Evolutionary conservation across 225 moss, liverwort and hornwort species (phyloP).

Genomic region (Asterella californica): DNA sequence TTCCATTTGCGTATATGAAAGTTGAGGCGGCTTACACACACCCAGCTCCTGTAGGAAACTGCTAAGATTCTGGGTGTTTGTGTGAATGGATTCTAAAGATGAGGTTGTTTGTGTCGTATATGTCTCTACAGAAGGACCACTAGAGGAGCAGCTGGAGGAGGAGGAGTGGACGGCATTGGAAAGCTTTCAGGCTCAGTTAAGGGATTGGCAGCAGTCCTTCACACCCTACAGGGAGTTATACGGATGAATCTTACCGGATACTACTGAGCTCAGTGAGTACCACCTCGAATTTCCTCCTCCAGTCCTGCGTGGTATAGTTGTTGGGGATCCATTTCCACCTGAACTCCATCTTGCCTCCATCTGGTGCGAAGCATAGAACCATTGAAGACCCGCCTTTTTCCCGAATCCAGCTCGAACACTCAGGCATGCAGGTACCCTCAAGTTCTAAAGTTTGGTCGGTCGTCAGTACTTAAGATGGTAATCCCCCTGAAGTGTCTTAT

Average conservation of each 20-base stretch:
- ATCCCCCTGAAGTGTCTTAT: too few species aligned
- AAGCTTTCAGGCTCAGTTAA: constrained; percentile 26
- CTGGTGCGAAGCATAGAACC: not conserved
- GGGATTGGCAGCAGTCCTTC: constrained; percentile 37
- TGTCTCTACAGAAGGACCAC: constrained; percentile 14
- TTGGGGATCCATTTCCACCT: not conserved
- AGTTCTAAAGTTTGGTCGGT: not conserved
- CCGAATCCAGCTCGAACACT: not conserved
- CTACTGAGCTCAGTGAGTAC: not conserved
- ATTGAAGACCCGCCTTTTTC: not conserved
- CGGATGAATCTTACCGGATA: not conserved
- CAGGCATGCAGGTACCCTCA: not conserved
- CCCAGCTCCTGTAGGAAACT: not conserved
- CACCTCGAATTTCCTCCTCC: not conserved
- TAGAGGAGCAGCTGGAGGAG: constrained; percentile 32
- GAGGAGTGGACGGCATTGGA: constrained; percentile 31
- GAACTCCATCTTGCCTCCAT: not conserved
- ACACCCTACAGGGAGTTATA: constrained; percentile 9
- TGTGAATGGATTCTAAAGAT: too few species aligned
- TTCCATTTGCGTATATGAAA: not conserved
- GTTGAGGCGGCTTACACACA: not conserved
- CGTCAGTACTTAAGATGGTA: too few species aligned
- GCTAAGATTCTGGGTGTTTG: not conserved
- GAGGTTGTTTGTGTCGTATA: not conserved
- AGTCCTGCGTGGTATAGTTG: not conserved